These are phyloP conservation scores for Haemoproteus tartakovskyi DNA, from an alignment of 169 alveolate species.

Conservation along the genomic window DNA sequence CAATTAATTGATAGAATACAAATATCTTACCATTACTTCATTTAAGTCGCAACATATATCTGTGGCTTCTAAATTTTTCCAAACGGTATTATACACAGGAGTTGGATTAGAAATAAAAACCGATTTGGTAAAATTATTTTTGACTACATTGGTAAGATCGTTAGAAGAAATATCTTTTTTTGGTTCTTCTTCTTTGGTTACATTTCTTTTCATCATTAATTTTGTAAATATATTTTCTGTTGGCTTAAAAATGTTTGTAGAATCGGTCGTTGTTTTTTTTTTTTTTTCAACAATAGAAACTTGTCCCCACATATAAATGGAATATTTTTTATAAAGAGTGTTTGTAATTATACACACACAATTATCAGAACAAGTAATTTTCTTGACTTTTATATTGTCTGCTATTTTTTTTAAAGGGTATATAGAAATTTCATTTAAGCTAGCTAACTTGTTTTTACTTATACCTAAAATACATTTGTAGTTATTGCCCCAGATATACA, in stretches of 20 bases:
- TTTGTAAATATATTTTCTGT: conserved; percentile 21
- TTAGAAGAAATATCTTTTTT: background rate
- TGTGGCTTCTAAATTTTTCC: conserved; percentile 22
- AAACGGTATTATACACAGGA: conserved; percentile 36
- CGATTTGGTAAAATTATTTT: background rate
- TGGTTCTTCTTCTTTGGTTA: background rate
- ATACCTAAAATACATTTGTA: conserved; percentile 62
- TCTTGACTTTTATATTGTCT: conserved; percentile 35
- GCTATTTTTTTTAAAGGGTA: conserved; percentile 41
- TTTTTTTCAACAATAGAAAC: conserved; percentile 1
- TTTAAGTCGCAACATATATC: conserved; percentile 63
- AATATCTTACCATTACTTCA: conserved; percentile 37
- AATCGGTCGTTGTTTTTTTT: background rate
- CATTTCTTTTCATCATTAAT: conserved; percentile 16
- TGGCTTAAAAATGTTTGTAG: no score
- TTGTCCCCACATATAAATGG: conserved; percentile 64
- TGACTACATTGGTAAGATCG: background rate
- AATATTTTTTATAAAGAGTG: conserved; percentile 1
- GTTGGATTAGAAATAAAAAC: conserved; percentile 43
- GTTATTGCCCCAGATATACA: conserved; percentile 61
- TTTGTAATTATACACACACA: conserved; percentile 43
- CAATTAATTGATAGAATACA: no score
- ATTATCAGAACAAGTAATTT: conserved; percentile 63
- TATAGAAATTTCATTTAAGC: conserved; percentile 55
- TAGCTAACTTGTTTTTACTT: conserved; percentile 35